Base-by-base conservation (phyloP, 352 stramenopile species). In the Phytophthora pluvialis region DNA sequence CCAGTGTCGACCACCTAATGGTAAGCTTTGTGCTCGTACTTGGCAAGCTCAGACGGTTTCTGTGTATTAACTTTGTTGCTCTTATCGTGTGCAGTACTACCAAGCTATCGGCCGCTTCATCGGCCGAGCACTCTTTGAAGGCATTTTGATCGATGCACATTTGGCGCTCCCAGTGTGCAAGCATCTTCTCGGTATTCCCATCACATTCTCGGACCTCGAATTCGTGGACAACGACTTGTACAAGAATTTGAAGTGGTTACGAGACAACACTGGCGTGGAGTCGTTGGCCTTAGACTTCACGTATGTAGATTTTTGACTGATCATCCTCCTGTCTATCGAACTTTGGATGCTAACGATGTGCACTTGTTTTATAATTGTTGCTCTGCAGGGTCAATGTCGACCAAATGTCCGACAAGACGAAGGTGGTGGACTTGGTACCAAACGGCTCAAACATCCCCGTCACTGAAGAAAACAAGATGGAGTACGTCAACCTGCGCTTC, bases 391-490 rank as follows among this genome's bases (percentile, higher is more conserved):
- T 93, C 3, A 91, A 78, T 8, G 76, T 92, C 9, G 85, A 92
- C 16, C 83, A 95, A 51, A 78, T 83, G 57, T 71, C 73, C 1
- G 80, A 91, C 57, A 91, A 90, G 64, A 68, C 78, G 53, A 90
- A 94, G 68, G 86, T 95, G 4, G 91, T 99, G 46, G 97, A 99
- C 57, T 80, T 99, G 16, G 87, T 99, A 61, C 93, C 95, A 18
- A 93, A 98, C 60, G 97, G 97, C 16, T 81, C 93, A 5, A 96
- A 98, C 44, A 97, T 98, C 25, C 49, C 85, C 6, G 97, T 99
- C 5, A 99, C 95, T 1, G 97, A 99, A 45, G 88, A 98, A 36
- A 99, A 98, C 80, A 99, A 99, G 80, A 81, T 89, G 57, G 86
- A 98, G 71, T 99, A 99, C 74, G 95, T 99, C 5, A 91, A 97